Evolutionary conservation across 108 stramenopile species (phyloP).

Genomic region (Pseudonitzschia pungens): DNA sequence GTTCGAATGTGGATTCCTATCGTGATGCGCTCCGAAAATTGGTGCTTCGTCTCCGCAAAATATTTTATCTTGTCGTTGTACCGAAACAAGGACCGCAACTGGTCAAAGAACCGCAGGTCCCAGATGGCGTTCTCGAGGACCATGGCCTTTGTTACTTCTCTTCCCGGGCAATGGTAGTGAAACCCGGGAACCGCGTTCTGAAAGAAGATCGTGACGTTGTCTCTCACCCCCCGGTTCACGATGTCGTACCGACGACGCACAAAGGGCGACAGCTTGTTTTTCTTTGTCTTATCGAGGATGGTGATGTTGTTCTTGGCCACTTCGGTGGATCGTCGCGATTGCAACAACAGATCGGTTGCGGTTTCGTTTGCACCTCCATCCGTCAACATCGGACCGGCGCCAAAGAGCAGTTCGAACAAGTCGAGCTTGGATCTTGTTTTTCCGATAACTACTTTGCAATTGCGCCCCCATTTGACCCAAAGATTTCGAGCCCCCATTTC

Average conservation of each 20-base stretch:
- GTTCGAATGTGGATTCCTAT: conserved; percentile 53
- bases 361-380: not conserved
- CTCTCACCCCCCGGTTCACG: not conserved
- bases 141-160: not conserved
- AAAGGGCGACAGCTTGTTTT: too few relatives aligned
- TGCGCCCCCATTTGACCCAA: not conserved
- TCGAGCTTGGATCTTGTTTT: not conserved
- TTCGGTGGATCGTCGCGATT: too few relatives aligned
- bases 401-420: not conserved
- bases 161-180: not conserved
- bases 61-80: not conserved
- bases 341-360: not conserved
- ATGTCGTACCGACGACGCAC: too few relatives aligned
- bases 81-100: not conserved
- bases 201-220: not conserved
- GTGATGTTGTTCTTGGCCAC: too few relatives aligned
- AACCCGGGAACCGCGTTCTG: not conserved
- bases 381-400: not conserved
- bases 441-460: not conserved
- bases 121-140: not conserved
- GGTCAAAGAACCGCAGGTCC: not conserved
- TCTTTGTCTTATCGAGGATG: too few relatives aligned
- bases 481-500: not conserved
- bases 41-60: not conserved
- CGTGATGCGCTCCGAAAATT: not conserved